Percentiles rank a stretch among this genome's conserved stretches.
phyloP scores from a whole-genome alignment of 2,329 filamentous ascomycete genomes.

The Aspergillus proliferans region DNA sequence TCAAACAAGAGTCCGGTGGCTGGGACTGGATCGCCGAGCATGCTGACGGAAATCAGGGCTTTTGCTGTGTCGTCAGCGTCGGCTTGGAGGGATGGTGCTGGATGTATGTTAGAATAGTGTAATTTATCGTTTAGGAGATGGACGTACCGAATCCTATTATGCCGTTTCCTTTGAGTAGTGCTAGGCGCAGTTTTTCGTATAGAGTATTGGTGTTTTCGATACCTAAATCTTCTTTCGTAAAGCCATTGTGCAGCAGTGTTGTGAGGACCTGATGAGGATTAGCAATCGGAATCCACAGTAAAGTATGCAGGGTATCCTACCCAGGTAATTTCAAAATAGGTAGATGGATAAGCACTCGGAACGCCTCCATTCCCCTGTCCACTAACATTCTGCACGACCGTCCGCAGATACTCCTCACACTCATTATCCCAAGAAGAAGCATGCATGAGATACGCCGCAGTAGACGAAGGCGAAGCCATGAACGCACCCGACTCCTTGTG shows the following conservation, averaged over 20 bases:
- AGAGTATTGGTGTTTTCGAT: background rate
- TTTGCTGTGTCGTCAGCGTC: constrained; percentile 27
- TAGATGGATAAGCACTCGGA: constrained; percentile 20
- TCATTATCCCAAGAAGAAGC: constrained; percentile 25
- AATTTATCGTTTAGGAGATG: background rate
- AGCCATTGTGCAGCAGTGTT: background rate
- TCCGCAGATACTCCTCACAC: constrained; percentile 25
- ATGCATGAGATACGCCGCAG: constrained; percentile 32
- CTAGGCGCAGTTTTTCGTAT: background rate
- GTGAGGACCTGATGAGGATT: background rate
- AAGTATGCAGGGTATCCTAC: background rate
- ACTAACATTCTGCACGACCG: constrained; percentile 8
- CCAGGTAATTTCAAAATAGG: constrained; percentile 21
- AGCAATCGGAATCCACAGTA: background rate
- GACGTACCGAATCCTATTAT: background rate
- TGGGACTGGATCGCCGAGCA: constrained; percentile 9
- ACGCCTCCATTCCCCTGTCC: constrained; percentile 12
- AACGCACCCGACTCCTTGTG: constrained; percentile 26
- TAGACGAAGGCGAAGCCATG: constrained; percentile 35
- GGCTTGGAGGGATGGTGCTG: constrained; percentile 3
- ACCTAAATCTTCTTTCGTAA: background rate
- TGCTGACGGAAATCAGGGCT: constrained; percentile 8
- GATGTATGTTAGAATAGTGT: background rate
- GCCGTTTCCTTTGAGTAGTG: background rate
- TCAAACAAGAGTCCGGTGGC: constrained; percentile 15